Evolutionary conservation across 805 yeast genomes (phyloP).

Genomic region (Candida nanaspora): DNA sequence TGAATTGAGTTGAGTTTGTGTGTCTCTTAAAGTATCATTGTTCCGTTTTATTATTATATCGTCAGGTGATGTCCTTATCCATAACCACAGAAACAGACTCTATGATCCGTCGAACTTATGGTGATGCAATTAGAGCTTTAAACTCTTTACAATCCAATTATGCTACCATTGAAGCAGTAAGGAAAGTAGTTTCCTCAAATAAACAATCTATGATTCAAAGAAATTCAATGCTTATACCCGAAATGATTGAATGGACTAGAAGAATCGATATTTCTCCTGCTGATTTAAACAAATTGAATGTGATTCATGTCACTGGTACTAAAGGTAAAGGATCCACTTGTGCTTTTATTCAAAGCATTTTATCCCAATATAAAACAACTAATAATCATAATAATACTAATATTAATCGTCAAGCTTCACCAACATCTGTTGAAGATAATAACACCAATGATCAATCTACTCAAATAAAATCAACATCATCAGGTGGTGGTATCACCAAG

Average conservation of each 20-base stretch:
- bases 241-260: slow-evolving; percentile 76
- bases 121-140: slow-evolving; percentile 77
- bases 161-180: slow-evolving; percentile 78
- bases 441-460: too few relatives aligned
- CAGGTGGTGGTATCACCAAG: slow-evolving; percentile 40
- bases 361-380: slow-evolving; percentile 50
- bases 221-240: slow-evolving; percentile 66
- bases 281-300: slow-evolving; percentile 68
- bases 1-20: too few relatives aligned
- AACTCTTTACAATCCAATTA: slow-evolving; percentile 88
- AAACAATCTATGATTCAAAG: slow-evolving; percentile 25
- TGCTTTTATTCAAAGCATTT: slow-evolving; percentile 81
- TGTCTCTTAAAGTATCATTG: too few relatives aligned
- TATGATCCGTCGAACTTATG: slow-evolving; percentile 25
- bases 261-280: slow-evolving; percentile 58
- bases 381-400: too few relatives aligned
- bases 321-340: slow-evolving; percentile 98
- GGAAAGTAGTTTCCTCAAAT: slow-evolving; percentile 37
- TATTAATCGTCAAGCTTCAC: too few relatives aligned
- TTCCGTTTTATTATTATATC: too few relatives aligned
- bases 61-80: not conserved
- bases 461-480: too few relatives aligned
- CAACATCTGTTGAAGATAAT: too few relatives aligned
- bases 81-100: not conserved
- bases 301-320: slow-evolving; percentile 93